A percentile compares a stretch with the other conserved stretches of the same genome.
These are phyloP conservation scores for Talaromyces islandicus DNA, from an alignment of 2,329 filamentous ascomycete species.

Conservation along the genomic window DNA sequence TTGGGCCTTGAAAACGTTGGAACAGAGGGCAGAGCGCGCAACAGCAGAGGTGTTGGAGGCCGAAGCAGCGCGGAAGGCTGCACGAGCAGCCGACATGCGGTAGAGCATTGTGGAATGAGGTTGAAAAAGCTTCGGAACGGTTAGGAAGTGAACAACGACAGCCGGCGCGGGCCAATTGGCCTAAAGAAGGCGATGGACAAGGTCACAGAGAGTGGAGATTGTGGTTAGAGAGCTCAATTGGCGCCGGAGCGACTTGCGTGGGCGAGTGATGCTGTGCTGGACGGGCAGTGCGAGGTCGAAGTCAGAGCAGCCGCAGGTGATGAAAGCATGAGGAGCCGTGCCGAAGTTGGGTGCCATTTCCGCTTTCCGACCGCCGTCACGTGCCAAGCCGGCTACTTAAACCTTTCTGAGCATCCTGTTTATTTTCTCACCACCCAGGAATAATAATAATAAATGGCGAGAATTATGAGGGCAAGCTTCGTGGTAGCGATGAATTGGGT, in stretches of 20 bases:
- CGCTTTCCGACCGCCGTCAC: constrained; percentile 16
- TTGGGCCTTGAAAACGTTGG: constrained; percentile 38
- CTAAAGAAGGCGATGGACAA: constrained; percentile 13
- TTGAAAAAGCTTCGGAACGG: constrained; percentile 24
- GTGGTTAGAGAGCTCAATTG: constrained; percentile 26
- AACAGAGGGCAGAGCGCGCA: constrained; percentile 32
- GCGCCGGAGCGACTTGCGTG: constrained; percentile 20
- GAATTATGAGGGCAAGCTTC: too few species aligned
- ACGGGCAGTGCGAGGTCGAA: constrained; percentile 7
- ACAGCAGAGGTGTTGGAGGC: constrained; percentile 38
- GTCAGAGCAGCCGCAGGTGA: constrained; percentile 4
- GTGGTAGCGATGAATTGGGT: not conserved
- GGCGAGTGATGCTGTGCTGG: constrained; percentile 9
- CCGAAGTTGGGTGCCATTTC: constrained; percentile 6
- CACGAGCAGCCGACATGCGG: constrained; percentile 40
- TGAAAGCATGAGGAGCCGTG: constrained; percentile 7
- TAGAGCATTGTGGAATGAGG: constrained; percentile 37
- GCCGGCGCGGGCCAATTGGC: constrained; percentile 28
- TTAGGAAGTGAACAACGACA: constrained; percentile 10
- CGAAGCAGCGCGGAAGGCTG: constrained; percentile 37
- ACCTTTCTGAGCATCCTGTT: not conserved
- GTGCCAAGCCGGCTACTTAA: constrained; percentile 6
- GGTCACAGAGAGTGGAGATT: constrained; percentile 22
- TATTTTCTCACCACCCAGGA: not conserved
- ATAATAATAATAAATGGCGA: not conserved